Evolutionary conservation across 2,329 filamentous ascomycete genomes (phyloP), one percentile per base, ranked within the genome.

Genomic region (Fusarium longipes): DNA sequence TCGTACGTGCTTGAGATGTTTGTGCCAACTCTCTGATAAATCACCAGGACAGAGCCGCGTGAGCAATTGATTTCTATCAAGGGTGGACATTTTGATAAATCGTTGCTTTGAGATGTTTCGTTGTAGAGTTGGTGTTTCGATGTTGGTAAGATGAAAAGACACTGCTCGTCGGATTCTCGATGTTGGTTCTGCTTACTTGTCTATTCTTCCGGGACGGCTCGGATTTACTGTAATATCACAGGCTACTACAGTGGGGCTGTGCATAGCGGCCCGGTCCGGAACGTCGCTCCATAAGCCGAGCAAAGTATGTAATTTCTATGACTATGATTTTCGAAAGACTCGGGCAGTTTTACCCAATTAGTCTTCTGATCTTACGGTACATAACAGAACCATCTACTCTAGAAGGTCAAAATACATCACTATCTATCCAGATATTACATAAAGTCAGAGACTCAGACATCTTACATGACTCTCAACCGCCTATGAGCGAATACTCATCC

Each of bases 11-110:
- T 33, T 12, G 17, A 65, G 20, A 3, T 45, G 10, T 22, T 47
- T 18, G 24, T 40, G 43, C 22, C 47, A 40, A 3, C 24, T 18
- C 5, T 12, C 18, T 5, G 48, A 65, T 12, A 33, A 43, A 33
- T 65, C 62, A 2, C 61, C 62, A 5, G 61, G 62, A 38, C 27
- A 44, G 7, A 65, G n/a, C 9, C 35, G 38, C n/a, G 20, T 38
- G 4, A 60, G n/a, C 12, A 45, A 20, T 4, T 2, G 4, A 3
- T 32, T 9, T 15, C 29, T 25, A 4, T 18, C 14, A 10, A 1
- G 8, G 2, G 22, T 17, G 1, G 24, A 4, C 61, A 64, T 64
- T 25, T 9, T 4, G 18, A 18, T 27, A n/a, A 1, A 3, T 18
- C 39, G n/a, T 15, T 8, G 17, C 10, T 27, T 5, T 27, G 24